Conservation (phyloP, 2,329 filamentous ascomycete species). For the Juglanconis oblonga region DNA sequence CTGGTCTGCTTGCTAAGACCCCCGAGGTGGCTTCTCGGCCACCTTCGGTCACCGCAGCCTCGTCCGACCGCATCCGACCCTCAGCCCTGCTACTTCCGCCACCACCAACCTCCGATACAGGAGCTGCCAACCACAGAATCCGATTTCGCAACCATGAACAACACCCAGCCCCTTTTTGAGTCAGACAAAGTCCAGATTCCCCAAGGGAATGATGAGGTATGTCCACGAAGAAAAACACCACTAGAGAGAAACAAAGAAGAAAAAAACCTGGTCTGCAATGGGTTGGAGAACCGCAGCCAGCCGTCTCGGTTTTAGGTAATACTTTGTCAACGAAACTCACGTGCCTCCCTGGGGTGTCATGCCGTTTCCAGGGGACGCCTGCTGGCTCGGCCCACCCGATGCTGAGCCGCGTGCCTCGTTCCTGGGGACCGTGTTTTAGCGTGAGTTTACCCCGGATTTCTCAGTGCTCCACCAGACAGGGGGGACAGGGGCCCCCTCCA, state of each 20-base stretch:
- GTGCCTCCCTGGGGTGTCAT: background rate
- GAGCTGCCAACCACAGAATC: background rate
- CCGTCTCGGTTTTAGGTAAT: slow-evolving; percentile 14
- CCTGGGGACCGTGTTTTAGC: slow-evolving; percentile 1
- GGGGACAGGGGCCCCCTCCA: too few relatives aligned
- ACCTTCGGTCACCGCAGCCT: slow-evolving; percentile 13
- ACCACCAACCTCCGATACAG: slow-evolving; percentile 12
- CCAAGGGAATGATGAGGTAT: too few relatives aligned
- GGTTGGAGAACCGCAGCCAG: slow-evolving; percentile 6
- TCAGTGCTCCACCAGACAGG: too few relatives aligned
- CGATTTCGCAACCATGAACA: slow-evolving; percentile 2
- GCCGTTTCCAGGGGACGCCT: slow-evolving; percentile 7
- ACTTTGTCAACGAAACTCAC: slow-evolving; percentile 15
- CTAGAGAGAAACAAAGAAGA: background rate
- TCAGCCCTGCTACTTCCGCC: background rate
- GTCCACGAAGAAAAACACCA: background rate
- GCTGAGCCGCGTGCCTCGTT: background rate
- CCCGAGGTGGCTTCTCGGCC: background rate
- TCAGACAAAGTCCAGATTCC: too few relatives aligned
- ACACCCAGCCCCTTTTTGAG: background rate
- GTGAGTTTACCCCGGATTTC: slow-evolving; percentile 6
- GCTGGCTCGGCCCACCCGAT: background rate
- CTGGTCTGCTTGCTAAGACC: background rate
- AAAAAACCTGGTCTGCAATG: background rate
- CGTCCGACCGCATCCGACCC: slow-evolving; percentile 6